A percentile compares a stretch with the other conserved stretches of the same genome.
These are phyloP conservation scores for Fusarium agapanthi DNA, from an alignment of 2,329 filamentous ascomycete species.

Conservation along the genomic window DNA sequence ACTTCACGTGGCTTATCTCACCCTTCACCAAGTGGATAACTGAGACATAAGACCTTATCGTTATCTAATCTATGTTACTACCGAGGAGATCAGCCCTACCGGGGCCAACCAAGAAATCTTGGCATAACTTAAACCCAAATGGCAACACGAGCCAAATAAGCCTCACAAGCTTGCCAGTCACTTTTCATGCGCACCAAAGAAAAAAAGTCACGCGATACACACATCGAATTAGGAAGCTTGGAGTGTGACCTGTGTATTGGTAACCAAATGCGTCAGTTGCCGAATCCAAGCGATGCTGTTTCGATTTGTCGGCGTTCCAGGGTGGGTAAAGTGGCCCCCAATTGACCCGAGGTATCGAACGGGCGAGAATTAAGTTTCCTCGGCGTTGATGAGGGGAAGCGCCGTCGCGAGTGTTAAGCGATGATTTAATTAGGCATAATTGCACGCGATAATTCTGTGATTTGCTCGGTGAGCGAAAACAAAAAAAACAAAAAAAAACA, in stretches of 20 bases:
- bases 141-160: background rate
- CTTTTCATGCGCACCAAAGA: background rate
- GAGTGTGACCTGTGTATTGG: background rate
- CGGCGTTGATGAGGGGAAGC: background rate
- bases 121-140: background rate
- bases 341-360: background rate
- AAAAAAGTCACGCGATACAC: background rate
- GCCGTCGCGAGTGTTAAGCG: no score
- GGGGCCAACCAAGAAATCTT: background rate
- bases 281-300: background rate
- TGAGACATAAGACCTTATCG: fast-evolving
- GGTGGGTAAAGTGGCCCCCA: background rate
- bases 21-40: no score
- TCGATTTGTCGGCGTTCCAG: background rate
- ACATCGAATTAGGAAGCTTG: background rate
- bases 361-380: background rate
- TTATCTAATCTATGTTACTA: background rate
- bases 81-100: background rate
- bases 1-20: background rate
- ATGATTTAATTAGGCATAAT: no score
- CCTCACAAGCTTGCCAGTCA: background rate
- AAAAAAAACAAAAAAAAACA: no score
- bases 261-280: background rate
- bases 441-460: background rate
- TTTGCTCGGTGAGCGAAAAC: background rate